Conservation (phyloP, 306 rosid genomes). For the Clitoria ternatea region DNA sequence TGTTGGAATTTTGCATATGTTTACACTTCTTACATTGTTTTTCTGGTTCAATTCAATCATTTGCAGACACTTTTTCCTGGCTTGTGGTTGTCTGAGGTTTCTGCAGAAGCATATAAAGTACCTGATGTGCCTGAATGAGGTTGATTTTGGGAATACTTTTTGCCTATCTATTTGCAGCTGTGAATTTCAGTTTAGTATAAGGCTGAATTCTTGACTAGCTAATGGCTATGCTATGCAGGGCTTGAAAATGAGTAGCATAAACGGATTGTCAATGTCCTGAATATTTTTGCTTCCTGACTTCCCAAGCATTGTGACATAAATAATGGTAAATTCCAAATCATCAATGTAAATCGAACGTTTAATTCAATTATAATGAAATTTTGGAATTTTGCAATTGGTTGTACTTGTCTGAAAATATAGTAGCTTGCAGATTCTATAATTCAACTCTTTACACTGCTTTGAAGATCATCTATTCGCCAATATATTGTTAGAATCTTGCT, state of each 20-base stretch:
- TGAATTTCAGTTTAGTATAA: neutral
- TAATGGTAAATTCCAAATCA: constrained; percentile 44
- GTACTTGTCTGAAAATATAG: constrained; percentile 6
- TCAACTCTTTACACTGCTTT: constrained; percentile 8
- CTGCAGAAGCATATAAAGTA: constrained; percentile 48
- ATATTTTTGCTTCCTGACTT: constrained; percentile 30
- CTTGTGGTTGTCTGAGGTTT: constrained; percentile 41
- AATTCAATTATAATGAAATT: constrained; percentile 23
- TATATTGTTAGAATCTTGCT: neutral
- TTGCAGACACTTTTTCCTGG: constrained; percentile 52
- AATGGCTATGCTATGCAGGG: constrained; percentile 23
- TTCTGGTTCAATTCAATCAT: constrained; percentile 13
- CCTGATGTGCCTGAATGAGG: constrained; percentile 52
- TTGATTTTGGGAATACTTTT: constrained; percentile 19
- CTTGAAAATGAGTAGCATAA: constrained; percentile 12
- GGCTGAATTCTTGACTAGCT: neutral
- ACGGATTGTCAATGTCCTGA: constrained; percentile 13
- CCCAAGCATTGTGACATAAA: constrained; percentile 36
- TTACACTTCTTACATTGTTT: neutral
- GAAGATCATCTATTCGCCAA: constrained; percentile 16
- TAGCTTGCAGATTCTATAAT: constrained; percentile 24
- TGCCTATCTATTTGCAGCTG: neutral
- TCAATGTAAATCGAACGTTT: constrained; percentile 33
- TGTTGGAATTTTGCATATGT: neutral
- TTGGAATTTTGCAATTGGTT: constrained; percentile 14